Evolutionary conservation across 257 asterid genomes (phyloP), one percentile per base, ranked within the genome.

Genomic region (Solanum corneliomulleri): DNA sequence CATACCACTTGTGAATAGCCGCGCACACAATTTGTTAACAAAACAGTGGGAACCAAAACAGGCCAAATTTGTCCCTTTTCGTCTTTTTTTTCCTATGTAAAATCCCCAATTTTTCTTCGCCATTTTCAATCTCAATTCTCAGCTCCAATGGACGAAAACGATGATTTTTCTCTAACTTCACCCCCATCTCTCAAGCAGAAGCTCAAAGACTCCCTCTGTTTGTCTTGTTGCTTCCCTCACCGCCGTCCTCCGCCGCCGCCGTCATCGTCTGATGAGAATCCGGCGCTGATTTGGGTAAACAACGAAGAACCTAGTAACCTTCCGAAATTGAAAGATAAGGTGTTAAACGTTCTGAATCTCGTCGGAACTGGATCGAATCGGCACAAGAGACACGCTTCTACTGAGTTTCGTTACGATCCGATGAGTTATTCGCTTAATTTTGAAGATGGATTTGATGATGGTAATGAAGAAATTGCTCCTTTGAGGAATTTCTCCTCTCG

Each of bases 381-480:
- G 89, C 94, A 91, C 3, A 90, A 87, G 89, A 90, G 91, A 31
- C 90, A 88, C 66, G 77, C 92, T 4, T 88, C 97, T 58, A 91
- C 93, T 25, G 96, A 92, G 69, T 94, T 92, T 69, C 88, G 96
- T 33, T 94, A 95, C 88, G 98, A 95, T 85, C 96, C 98, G 56
- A 60, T 94, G 90, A 94, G 98, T 87, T 95, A 95, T 84, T 89
- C 97, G 4, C 88, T 93, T 89, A 95, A 94, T 90, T 95, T 95
- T 31, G 96, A 93, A 84, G 97, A 95, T 62, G 94, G 93, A 18
- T 89, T 82, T 64, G 91, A 85, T 6, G 93, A 89, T 18, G 93
- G 91, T 27, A 56, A 8, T 56, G 85, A 10, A 29, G 93, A 93
- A 80, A 39, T 18, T 9, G 20, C 91, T 45, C 94, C 93, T 68